Percentiles rank a stretch among this genome's conserved stretches.
Evolutionary conservation across 2,329 filamentous ascomycete genomes (phyloP).

Genomic region (Colletotrichum gloeosporioides): DNA sequence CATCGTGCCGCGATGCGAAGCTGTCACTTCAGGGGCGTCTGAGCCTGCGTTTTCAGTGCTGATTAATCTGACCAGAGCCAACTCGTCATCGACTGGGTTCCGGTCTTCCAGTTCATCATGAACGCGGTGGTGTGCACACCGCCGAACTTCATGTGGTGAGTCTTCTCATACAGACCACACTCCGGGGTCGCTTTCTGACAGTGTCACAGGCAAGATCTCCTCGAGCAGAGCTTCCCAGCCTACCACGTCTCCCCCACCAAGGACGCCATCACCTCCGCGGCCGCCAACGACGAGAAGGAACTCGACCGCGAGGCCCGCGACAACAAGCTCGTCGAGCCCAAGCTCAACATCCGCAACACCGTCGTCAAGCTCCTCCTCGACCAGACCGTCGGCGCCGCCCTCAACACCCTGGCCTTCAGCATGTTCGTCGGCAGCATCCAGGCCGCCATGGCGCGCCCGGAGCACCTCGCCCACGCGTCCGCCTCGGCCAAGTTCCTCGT

Average conservation of each 20-base stretch:
- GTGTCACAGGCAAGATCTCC: conserved; percentile 68
- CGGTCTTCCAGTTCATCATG: conserved; percentile 78
- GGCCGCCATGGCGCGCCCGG: conserved; percentile 46
- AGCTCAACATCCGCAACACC: conserved; percentile 68
- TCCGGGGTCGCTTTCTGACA: conserved; percentile 1
- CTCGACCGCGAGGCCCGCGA: conserved; percentile 38
- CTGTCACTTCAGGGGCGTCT: background rate
- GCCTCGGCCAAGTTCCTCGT: conserved; percentile 31
- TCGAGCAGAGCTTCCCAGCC: conserved; percentile 78
- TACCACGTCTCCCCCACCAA: conserved; percentile 51
- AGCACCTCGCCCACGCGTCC: conserved; percentile 38
- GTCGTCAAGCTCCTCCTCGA: conserved; percentile 71
- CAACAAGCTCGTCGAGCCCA: conserved; percentile 49
- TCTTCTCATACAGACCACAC: background rate
- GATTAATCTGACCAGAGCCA: conserved; percentile 48
- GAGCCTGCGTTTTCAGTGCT: background rate
- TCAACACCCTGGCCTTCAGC: conserved; percentile 72
- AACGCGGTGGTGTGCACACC: conserved; percentile 78
- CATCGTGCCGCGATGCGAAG: background rate
- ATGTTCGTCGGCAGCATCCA: conserved; percentile 63
- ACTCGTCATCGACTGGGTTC: conserved; percentile 67
- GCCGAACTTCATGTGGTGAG: conserved; percentile 82
- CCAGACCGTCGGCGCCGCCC: conserved; percentile 68
- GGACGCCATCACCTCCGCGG: conserved; percentile 43
- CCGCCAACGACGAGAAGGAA: conserved; percentile 45